Evolutionary conservation across 345 rosid genomes (phyloP).

Genomic region (Carallia pectinifolia): DNA sequence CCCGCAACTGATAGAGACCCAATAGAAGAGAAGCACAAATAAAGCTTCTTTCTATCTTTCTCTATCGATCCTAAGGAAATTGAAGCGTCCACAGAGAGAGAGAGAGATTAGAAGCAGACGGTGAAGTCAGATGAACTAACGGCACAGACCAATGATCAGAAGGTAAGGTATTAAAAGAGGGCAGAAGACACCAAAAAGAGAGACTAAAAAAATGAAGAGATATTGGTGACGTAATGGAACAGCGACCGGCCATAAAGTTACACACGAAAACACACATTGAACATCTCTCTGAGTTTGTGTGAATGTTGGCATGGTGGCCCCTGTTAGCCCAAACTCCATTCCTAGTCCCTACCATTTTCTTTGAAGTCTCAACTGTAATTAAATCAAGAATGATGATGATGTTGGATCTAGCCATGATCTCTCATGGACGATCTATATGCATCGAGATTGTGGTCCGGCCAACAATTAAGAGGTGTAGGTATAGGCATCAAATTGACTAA

Average conservation of each 20-base stretch:
- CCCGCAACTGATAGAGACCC: constrained; percentile 58
- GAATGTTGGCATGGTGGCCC: constrained; percentile 39
- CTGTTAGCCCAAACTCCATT: constrained; percentile 30
- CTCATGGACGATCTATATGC: not conserved
- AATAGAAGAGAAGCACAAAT: not conserved
- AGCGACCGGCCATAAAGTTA: constrained; percentile 40
- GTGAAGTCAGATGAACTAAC: constrained; percentile 29
- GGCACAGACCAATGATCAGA: constrained; percentile 25
- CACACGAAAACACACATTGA: not conserved
- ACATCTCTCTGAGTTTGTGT: not conserved
- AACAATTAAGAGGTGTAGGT: constrained; percentile 5
- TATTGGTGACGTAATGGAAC: constrained; percentile 47
- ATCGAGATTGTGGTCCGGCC: constrained; percentile 17
- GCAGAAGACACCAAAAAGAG: constrained; percentile 25
- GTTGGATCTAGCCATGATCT: constrained; percentile 31
- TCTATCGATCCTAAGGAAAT: too few relatives aligned
- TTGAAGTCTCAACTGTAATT: constrained; percentile 24
- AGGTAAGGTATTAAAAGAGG: constrained; percentile 13
- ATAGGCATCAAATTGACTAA: constrained; percentile 2
- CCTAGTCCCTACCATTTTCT: constrained; percentile 42
- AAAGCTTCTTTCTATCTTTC: constrained; percentile 2
- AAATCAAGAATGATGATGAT: constrained; percentile 44
- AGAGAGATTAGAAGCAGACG: not conserved
- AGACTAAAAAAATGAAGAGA: constrained; percentile 1
- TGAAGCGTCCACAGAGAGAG: not conserved